Percentiles rank a stretch among this genome's conserved stretches.
Conservation (phyloP, 75 land plant genomes). For the Sequoiadendron giganteum region DNA sequence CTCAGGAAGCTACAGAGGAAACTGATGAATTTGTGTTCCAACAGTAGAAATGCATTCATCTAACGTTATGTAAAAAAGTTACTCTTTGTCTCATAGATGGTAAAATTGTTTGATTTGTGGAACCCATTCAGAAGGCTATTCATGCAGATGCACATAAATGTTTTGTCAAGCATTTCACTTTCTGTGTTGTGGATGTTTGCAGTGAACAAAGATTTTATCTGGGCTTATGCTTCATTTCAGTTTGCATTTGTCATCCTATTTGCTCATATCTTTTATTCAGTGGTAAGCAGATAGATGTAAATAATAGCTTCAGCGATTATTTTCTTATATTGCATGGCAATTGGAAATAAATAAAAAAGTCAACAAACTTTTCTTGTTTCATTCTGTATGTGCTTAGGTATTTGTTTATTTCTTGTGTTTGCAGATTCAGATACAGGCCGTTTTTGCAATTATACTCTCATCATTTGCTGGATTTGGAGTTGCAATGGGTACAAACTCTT, state of each 20-base stretch:
- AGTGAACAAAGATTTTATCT: conserved; percentile 61
- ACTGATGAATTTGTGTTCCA: not conserved
- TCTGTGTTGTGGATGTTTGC: conserved; percentile 1
- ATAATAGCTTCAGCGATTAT: not conserved
- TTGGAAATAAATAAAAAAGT: not conserved
- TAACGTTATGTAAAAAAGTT: not conserved
- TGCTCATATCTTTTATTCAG: conserved; percentile 53
- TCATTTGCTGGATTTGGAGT: conserved; percentile 55
- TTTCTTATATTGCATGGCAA: not conserved
- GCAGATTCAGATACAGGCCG: conserved; percentile 36
- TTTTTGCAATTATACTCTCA: conserved; percentile 36
- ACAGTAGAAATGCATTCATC: not conserved
- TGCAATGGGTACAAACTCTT: conserved; percentile 33
- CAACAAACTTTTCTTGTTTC: not conserved
- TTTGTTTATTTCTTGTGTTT: not conserved
- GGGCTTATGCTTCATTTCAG: conserved; percentile 75
- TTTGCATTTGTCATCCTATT: conserved; percentile 55
- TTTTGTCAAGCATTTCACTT: not conserved
- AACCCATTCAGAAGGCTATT: not conserved
- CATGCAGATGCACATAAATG: not conserved
- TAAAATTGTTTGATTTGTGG: not conserved
- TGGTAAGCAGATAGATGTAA: conserved; percentile 36
- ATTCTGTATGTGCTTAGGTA: not conserved
- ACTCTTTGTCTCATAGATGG: not conserved
- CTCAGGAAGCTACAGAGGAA: not conserved